These are phyloP conservation scores for Malassezia cuniculi DNA, from an alignment of 1,284 basidiomycete species.

Conservation along the genomic window DNA sequence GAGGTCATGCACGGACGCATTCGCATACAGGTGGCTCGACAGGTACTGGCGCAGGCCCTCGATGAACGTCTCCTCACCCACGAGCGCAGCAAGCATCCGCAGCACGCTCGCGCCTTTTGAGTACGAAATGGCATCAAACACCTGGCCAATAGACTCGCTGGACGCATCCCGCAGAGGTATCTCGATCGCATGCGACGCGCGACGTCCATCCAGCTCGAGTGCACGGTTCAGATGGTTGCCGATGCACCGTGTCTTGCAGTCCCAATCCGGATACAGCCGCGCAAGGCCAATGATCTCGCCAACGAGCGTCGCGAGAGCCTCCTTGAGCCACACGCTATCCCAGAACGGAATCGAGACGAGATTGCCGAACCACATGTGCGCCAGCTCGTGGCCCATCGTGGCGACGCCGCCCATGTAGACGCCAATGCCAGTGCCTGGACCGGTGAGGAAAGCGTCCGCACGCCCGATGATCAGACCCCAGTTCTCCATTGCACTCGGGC, in stretches of 20 bases:
- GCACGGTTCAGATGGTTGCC: conserved; percentile 52
- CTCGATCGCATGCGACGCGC: conserved; percentile 86
- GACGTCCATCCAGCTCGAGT: conserved; percentile 66
- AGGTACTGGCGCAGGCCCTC: conserved; percentile 63
- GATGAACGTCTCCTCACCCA: conserved; percentile 62
- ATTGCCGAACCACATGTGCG: conserved; percentile 58
- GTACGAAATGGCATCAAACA: conserved; percentile 45
- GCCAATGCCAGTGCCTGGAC: conserved; percentile 62
- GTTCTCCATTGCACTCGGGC: conserved; percentile 87
- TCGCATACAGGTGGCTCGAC: conserved; percentile 66
- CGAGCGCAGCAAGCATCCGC: conserved; percentile 66
- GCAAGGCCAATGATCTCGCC: conserved; percentile 79
- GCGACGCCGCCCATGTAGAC: conserved; percentile 63
- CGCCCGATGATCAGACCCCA: conserved; percentile 70
- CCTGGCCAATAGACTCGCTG: conserved; percentile 24
- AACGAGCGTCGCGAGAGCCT: conserved; percentile 68
- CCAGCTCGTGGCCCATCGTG: conserved; percentile 63
- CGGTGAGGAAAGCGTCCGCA: conserved; percentile 65
- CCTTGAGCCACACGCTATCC: conserved; percentile 50
- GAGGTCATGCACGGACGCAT: conserved; percentile 69
- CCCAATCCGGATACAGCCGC: conserved; percentile 49
- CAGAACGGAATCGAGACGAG: conserved; percentile 87
- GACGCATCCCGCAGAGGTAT: conserved; percentile 50
- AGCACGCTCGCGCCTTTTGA: conserved; percentile 53
- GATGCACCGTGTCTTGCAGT: conserved; percentile 50